Evolutionary conservation across 306 rosid species (phyloP), one percentile per base, ranked within the genome.

Genomic region (Pueraria montana): DNA sequence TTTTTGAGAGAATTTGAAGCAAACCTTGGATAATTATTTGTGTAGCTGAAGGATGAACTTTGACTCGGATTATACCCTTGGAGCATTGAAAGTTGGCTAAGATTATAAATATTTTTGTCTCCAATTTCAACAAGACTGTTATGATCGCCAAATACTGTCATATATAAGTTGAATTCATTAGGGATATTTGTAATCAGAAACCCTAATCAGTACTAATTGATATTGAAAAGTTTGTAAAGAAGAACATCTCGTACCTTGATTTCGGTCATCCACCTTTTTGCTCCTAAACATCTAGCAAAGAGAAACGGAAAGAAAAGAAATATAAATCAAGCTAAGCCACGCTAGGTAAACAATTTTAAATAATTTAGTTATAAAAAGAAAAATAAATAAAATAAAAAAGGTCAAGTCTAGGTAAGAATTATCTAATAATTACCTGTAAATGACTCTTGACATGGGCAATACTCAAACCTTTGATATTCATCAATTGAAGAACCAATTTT

Each of bases 361-460:
- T 72, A 20, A 63, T 16, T 48, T 14, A 23, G 62, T 72, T 61
- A 30, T n/a, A n/a, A n/a, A 20, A 38, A 5, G 0, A 21, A 20
- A 75, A 32, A 5, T 4, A 16, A 73, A 30, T 7, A 27, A 14
- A 11, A 34, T 4, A 6, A 34, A 40, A 17, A 11, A 58, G 8
- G 1, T 42, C 72, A n/a, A 17, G 32, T 40, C 30, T 11, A 11
- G 68, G 52, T 49, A 42, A 8, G 23, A 43, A 53, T 34, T 34
- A 32, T 69, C 23, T 55, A 67, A 48, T n/a, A 23, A 10, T 17
- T 78, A 94, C 98, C 93, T 94, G 98, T 53, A 94, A 88, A 88
- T 94, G 98, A 84, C 98, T 94, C 91, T 94, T 94, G 84, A 94
- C 97, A 86, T 94, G 95, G 6, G 93, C 93, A 55, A 94, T 90